These are phyloP conservation scores for Cylindrodendrum hubeiense DNA, from an alignment of 2,329 filamentous ascomycete species.

Conservation along the genomic window DNA sequence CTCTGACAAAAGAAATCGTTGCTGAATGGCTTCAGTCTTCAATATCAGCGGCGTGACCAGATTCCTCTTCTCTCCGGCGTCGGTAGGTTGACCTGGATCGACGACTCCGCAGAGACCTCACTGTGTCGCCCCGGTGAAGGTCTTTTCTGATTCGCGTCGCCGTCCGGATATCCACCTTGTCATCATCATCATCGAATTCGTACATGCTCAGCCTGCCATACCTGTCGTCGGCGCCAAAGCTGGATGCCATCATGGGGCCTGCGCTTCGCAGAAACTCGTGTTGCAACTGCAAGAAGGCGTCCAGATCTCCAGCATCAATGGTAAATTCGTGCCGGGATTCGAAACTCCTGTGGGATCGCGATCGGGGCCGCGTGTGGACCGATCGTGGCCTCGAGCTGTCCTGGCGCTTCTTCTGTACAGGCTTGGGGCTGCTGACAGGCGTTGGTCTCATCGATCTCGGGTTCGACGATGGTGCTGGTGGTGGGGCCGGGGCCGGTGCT, in stretches of 20 bases:
- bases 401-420: not conserved
- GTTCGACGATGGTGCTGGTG: not conserved
- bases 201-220: conserved; percentile 35
- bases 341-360: conserved; percentile 6
- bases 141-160: conserved; percentile 38
- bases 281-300: conserved; percentile 36
- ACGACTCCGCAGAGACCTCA: conserved; percentile 8
- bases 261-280: conserved; percentile 25
- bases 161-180: conserved; percentile 39
- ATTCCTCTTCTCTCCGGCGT: conserved; percentile 27
- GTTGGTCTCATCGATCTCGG: conserved; percentile 17
- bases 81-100: conserved; percentile 10
- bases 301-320: conserved; percentile 28
- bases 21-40: conserved; percentile 29
- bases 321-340: conserved; percentile 23
- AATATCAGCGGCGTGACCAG: conserved; percentile 33
- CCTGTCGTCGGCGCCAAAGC: conserved; percentile 31
- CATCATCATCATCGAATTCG: conserved; percentile 39
- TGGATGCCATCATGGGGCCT: conserved; percentile 32
- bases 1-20: conserved; percentile 7
- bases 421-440: not conserved
- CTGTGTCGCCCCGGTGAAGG: conserved; percentile 27
- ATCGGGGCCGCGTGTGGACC: not conserved
- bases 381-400: not conserved
- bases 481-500: not conserved